Percentiles rank a stretch among this genome's conserved stretches.
phyloP scores from a whole-genome alignment of 1,284 basidiomycete genomes.

The Golubevia sp. region DNA sequence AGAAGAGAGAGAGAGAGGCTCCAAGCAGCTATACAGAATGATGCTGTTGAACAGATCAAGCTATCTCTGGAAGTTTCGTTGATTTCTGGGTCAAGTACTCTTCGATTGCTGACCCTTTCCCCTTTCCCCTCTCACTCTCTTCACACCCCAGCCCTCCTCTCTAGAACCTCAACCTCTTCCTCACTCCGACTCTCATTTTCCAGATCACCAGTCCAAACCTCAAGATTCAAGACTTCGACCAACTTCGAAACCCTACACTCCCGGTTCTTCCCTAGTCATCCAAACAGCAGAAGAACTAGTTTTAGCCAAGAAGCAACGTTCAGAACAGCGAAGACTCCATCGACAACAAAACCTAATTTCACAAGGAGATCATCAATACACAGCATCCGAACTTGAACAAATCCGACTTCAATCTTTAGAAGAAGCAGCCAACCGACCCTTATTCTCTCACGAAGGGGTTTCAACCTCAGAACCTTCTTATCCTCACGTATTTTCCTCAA shows the following conservation, averaged over 20 bases:
- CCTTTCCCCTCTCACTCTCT: not conserved
- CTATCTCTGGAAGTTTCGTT: not conserved
- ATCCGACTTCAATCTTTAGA: conserved; percentile 73
- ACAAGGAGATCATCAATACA: conserved; percentile 60
- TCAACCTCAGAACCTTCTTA: conserved; percentile 69
- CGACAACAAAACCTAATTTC: conserved; percentile 16
- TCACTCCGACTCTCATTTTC: not conserved
- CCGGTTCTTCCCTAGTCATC: conserved; percentile 53
- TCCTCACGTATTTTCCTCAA: conserved; percentile 87
- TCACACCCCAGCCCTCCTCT: not conserved
- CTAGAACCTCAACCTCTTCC: not conserved
- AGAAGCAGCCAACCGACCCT: conserved; percentile 72
- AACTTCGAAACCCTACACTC: conserved; percentile 41
- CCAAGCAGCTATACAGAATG: no score
- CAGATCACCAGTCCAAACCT: not conserved
- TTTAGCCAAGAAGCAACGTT: conserved; percentile 33
- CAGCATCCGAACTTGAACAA: conserved; percentile 68
- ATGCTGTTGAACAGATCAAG: not conserved
- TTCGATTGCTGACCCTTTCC: not conserved
- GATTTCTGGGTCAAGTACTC: no score
- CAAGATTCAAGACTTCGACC: not conserved
- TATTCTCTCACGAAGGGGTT: conserved; percentile 71
- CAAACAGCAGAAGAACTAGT: conserved; percentile 50
- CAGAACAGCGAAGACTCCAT: conserved; percentile 64
- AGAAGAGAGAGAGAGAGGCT: no score